These are phyloP conservation scores for Sphagnum fallax DNA, from an alignment of 228 moss, liverwort and hornwort genomes.

Conservation along the genomic window DNA sequence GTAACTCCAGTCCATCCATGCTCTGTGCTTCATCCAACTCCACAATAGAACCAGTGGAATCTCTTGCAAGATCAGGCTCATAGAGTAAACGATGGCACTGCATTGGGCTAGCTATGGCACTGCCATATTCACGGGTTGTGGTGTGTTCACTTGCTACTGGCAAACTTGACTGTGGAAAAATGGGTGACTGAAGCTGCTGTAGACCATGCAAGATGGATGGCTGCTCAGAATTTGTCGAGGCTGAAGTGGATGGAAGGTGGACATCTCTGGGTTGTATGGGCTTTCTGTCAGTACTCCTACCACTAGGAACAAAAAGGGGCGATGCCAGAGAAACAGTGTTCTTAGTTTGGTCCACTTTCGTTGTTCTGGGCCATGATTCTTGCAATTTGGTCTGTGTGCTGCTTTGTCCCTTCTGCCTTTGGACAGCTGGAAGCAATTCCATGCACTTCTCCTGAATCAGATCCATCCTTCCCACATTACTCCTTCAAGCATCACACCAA, in stretches of 20 bases:
- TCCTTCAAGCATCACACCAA: too few relatives aligned
- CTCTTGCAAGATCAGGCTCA: constrained; percentile 42
- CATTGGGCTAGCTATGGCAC: constrained; percentile 31
- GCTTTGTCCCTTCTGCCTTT: constrained; percentile 48
- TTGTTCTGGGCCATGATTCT: constrained; percentile 16
- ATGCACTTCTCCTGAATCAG: constrained; percentile 69
- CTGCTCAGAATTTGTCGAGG: constrained; percentile 49
- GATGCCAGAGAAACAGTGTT: constrained; percentile 34
- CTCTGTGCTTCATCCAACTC: constrained; percentile 33
- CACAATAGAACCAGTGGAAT: constrained; percentile 29
- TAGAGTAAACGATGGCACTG: constrained; percentile 47
- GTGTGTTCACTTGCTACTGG: constrained; percentile 26
- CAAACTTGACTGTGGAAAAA: constrained; percentile 26
- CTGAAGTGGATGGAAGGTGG: constrained; percentile 54
- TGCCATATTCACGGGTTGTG: constrained; percentile 22
- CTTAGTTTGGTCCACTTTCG: constrained; percentile 14
- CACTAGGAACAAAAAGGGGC: constrained; percentile 52
- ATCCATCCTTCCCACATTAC: background rate
- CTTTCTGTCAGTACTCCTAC: constrained; percentile 29
- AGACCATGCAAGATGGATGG: constrained; percentile 52
- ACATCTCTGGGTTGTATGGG: constrained; percentile 37
- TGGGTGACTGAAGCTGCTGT: constrained; percentile 47
- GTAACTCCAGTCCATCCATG: constrained; percentile 27
- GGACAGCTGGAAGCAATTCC: constrained; percentile 74
- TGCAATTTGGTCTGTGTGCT: constrained; percentile 17